A percentile compares a stretch with the other conserved stretches of the same genome.
phyloP scores from a whole-genome alignment of 176 grass and related monocot species.

The Juncus inflexus region DNA sequence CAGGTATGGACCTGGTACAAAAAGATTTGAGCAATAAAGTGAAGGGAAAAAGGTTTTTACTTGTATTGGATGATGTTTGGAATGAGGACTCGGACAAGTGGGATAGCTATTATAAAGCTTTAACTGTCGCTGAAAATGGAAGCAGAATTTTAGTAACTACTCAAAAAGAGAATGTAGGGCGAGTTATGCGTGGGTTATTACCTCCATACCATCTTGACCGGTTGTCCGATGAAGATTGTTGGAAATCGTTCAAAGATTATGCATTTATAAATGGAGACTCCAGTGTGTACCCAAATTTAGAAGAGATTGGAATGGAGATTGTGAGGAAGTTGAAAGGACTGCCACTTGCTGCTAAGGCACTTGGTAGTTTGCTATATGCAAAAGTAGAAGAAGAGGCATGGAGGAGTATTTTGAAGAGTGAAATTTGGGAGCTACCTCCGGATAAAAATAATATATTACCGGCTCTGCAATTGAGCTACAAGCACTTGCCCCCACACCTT shows the following conservation, averaged over 20 bases:
- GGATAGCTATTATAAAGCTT: conserved; percentile 42
- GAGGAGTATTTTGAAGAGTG: conserved; percentile 58
- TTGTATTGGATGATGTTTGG: conserved; percentile 86
- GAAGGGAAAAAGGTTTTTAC: conserved; percentile 55
- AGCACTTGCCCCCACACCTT: conserved; percentile 52
- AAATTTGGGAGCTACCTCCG: conserved; percentile 68
- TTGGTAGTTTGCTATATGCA: conserved; percentile 59
- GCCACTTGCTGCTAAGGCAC: conserved; percentile 64
- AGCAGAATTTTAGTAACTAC: conserved; percentile 75
- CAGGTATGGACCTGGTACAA: conserved; percentile 66
- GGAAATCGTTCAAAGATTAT: conserved; percentile 69
- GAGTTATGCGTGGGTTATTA: conserved; percentile 35
- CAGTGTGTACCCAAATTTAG: conserved; percentile 41
- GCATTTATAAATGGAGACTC: conserved; percentile 56
- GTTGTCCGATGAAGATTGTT: conserved; percentile 56
- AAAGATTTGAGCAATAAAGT: conserved; percentile 53
- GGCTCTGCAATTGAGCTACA: conserved; percentile 71
- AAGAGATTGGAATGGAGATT: conserved; percentile 65
- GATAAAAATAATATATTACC: conserved; percentile 71
- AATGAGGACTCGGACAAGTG: conserved; percentile 67
- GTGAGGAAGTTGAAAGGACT: conserved; percentile 76
- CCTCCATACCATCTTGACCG: conserved; percentile 43
- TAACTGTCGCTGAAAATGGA: conserved; percentile 35
- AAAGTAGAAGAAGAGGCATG: conserved; percentile 47
- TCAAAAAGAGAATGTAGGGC: conserved; percentile 50